These are phyloP conservation scores for Corymbia calophylla DNA, from an alignment of 441 rosid species.

Conservation along the genomic window DNA sequence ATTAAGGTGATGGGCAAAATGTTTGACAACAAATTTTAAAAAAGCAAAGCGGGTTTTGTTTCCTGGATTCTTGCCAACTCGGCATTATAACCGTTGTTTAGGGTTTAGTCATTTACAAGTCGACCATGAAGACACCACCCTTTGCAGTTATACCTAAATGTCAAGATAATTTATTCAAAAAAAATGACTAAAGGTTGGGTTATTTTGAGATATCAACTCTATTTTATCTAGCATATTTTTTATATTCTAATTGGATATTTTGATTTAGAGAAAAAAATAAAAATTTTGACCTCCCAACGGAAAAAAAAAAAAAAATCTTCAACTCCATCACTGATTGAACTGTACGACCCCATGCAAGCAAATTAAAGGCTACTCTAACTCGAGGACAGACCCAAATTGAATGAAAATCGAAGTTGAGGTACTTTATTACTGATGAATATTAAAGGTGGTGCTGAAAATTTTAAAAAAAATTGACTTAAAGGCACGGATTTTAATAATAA, in stretches of 20 bases:
- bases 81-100: neutral
- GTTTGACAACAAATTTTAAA: neutral
- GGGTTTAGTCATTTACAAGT: neutral
- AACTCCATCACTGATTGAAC: neutral
- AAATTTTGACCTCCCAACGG: neutral
- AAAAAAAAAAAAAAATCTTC: neutral
- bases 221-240: neutral
- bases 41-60: neutral
- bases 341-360: neutral
- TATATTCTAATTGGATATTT: neutral
- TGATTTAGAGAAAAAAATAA: neutral
- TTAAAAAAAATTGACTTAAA: neutral
- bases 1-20: neutral
- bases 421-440: neutral
- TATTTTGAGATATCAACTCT: neutral
- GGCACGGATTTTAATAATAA: neutral
- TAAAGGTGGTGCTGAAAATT: neutral
- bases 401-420: neutral
- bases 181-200: neutral
- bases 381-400: neutral
- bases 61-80: neutral
- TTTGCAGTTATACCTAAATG: neutral
- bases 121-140: neutral
- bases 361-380: neutral
- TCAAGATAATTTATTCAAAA: neutral